A percentile compares a stretch with the other conserved stretches of the same genome.
Conservation (phyloP, 2,329 filamentous ascomycete genomes). For the Aspergillus amoenus region DNA sequence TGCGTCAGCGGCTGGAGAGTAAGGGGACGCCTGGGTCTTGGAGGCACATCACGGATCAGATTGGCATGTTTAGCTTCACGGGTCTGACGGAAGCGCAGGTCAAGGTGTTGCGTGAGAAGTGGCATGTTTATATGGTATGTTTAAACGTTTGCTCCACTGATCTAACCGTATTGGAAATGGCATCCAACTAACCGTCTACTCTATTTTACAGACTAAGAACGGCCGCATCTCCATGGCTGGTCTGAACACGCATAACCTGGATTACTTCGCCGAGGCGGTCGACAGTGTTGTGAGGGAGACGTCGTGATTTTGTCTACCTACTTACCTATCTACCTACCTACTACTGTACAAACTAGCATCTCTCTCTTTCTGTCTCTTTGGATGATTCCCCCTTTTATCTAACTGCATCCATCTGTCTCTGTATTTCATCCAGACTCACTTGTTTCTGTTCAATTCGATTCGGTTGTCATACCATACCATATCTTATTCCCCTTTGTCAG, state of each 20-base stretch:
- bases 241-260: constrained; percentile 87
- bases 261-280: constrained; percentile 88
- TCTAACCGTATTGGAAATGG: neutral
- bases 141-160: neutral
- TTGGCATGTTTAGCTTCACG: constrained; percentile 96
- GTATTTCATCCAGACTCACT: neutral
- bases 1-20: constrained; percentile 78
- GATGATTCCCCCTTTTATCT: neutral
- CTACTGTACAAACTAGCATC: neutral
- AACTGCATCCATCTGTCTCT: neutral
- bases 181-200: neutral
- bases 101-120: constrained; percentile 45
- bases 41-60: constrained; percentile 98
- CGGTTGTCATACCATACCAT: neutral
- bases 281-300: constrained; percentile 70
- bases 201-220: constrained; percentile 71
- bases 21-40: constrained; percentile 84
- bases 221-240: constrained; percentile 98
- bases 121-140: constrained; percentile 52
- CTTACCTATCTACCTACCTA: constrained; percentile 1
- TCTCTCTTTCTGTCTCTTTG: neutral
- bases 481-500: neutral
- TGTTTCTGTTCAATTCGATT: neutral
- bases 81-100: constrained; percentile 54
- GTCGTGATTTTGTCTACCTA: constrained; percentile 21